Evolutionary conservation across 2,329 filamentous ascomycete species (phyloP).

Genomic region (Dothideomycetes sp.): DNA sequence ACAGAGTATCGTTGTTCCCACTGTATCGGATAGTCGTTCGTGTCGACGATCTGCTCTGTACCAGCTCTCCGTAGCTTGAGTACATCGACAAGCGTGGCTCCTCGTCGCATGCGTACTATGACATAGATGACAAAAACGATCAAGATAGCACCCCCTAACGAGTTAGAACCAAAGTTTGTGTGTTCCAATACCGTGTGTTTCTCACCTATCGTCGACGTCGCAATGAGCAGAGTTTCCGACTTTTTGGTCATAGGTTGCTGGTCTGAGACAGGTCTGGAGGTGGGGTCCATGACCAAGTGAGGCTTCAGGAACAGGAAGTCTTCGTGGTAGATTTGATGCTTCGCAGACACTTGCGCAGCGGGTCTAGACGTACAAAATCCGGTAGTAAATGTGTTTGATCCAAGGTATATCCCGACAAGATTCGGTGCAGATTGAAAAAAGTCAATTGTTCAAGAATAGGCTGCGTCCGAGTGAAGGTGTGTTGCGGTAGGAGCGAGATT

Average conservation of each 20-base stretch:
- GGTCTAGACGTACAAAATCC: too few species aligned
- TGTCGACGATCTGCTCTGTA: conserved; percentile 1
- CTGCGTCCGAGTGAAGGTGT: too few species aligned
- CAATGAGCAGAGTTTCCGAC: conserved; percentile 4
- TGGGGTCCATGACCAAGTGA: too few species aligned
- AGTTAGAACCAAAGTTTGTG: neutral
- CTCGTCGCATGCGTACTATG: conserved; percentile 6
- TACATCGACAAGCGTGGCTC: conserved; percentile 9
- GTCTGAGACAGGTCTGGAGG: too few species aligned
- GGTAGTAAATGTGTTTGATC: too few species aligned
- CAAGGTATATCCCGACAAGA: too few species aligned
- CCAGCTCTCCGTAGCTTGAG: conserved; percentile 10
- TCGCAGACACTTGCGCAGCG: too few species aligned
- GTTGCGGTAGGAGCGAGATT: too few species aligned
- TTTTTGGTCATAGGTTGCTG: conserved; percentile 1
- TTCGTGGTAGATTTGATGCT: too few species aligned
- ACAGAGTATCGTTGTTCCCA: conserved; percentile 12
- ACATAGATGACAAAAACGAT: conserved; percentile 9
- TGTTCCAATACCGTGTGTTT: neutral
- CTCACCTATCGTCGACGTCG: conserved; percentile 7
- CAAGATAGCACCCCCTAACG: conserved; percentile 8
- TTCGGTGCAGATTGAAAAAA: too few species aligned
- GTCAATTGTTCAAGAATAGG: too few species aligned
- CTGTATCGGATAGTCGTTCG: conserved; percentile 7
- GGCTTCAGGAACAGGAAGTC: too few species aligned